These are phyloP conservation scores for Chytriomyces sp. DNA, from an alignment of 192 early-diverging fungal species.

Conservation along the genomic window DNA sequence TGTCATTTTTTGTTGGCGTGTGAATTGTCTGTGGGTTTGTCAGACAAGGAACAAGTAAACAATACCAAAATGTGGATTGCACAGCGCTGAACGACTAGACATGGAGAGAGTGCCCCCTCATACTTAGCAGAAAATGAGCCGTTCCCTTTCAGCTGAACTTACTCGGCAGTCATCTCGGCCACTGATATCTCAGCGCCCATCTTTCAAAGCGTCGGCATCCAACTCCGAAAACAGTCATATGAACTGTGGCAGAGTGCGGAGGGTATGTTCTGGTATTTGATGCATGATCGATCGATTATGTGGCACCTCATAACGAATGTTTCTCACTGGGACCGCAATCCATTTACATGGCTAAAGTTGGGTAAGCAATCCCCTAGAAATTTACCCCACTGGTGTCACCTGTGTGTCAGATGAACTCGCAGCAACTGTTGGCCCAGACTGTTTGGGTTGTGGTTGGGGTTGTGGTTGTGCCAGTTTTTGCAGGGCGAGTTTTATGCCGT, in stretches of 20 bases:
- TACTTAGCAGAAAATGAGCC: background rate
- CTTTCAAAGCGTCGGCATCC: constrained; percentile 5
- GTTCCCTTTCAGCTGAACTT: background rate
- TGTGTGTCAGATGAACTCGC: constrained; percentile 17
- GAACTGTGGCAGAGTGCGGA: background rate
- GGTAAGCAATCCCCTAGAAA: constrained; percentile 1
- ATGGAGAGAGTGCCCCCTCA: background rate
- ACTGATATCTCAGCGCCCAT: background rate
- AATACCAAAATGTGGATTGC: background rate
- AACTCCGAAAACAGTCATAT: constrained; percentile 9
- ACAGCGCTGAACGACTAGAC: background rate
- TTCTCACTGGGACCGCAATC: background rate
- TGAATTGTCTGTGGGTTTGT: no score
- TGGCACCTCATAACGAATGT: background rate
- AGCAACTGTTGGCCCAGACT: background rate
- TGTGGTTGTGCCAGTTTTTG: background rate
- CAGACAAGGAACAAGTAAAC: no score
- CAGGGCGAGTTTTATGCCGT: background rate
- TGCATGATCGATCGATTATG: no score
- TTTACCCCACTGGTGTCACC: no score
- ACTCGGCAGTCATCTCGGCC: background rate
- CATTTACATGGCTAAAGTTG: no score
- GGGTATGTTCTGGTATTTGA: no score
- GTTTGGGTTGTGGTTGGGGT: constrained; percentile 4
- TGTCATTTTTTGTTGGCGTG: background rate